A percentile compares a stretch with the other conserved stretches of the same genome.
Evolutionary conservation across 1,284 basidiomycete genomes (phyloP).

Genomic region (Polyporus tsugae): DNA sequence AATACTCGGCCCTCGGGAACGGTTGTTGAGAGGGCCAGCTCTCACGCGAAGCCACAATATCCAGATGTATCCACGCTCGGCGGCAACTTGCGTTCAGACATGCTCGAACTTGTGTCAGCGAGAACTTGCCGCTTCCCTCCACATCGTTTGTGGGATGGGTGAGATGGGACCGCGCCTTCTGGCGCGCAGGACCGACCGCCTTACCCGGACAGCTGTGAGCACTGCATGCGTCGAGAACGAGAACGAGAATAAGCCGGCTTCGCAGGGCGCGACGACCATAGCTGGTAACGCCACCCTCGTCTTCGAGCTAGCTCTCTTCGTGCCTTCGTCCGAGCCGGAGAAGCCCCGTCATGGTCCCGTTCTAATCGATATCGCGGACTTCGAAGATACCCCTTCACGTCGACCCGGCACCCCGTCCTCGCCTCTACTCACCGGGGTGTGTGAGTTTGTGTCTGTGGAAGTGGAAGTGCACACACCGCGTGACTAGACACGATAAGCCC

Average conservation of each 20-base stretch:
- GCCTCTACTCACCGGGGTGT: neutral
- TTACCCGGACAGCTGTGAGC: neutral
- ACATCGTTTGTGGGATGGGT: neutral
- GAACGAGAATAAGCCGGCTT: neutral
- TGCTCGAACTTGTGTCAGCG: constrained; percentile 4
- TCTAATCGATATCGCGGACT: neutral
- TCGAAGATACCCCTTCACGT: neutral
- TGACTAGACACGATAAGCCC: neutral
- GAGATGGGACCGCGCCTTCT: neutral
- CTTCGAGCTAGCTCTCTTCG: neutral
- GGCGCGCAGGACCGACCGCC: neutral
- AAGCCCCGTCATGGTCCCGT: neutral
- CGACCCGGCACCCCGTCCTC: neutral
- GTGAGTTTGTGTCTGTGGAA: neutral
- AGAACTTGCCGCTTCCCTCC: neutral
- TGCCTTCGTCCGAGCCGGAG: neutral
- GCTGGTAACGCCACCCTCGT: neutral
- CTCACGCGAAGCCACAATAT: neutral
- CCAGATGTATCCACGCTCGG: neutral
- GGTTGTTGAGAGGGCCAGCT: neutral
- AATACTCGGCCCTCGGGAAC: neutral
- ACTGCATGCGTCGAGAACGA: neutral
- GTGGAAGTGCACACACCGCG: neutral
- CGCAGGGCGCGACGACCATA: neutral
- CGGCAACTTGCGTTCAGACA: neutral